Percentiles rank a stretch among this genome's conserved stretches.
Conservation (phyloP, 2,329 filamentous ascomycete species). For the Verticillium nonalfalfae region DNA sequence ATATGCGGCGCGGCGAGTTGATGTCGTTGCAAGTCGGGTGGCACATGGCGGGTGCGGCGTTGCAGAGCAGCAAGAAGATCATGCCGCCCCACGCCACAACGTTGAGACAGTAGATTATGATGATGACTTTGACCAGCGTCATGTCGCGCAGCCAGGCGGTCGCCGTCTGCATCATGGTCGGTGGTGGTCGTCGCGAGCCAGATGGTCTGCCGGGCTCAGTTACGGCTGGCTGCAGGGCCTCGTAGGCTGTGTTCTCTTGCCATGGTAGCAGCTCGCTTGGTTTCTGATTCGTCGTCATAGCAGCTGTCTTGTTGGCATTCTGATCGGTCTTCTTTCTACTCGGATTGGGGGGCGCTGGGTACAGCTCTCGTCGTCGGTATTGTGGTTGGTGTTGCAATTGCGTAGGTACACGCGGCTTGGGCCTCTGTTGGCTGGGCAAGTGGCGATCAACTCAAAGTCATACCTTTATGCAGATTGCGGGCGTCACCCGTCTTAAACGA, state of each 20-base stretch:
- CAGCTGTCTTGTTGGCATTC: too few relatives aligned
- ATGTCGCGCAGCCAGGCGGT: neutral
- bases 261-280: neutral
- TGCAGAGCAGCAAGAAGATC: constrained; percentile 79
- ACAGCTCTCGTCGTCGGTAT: neutral
- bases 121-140: constrained; percentile 39
- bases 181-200: neutral
- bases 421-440: neutral
- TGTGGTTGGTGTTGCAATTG: neutral
- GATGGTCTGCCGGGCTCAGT: neutral
- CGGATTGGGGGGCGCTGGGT: neutral
- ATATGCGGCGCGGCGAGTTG: constrained; percentile 69
- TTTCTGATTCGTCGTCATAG: neutral
- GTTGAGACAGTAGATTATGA: constrained; percentile 74
- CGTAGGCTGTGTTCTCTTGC: neutral
- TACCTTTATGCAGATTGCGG: neutral
- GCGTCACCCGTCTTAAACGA: neutral
- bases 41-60: constrained; percentile 70
- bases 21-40: constrained; percentile 62
- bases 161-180: neutral
- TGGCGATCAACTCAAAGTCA: neutral
- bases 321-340: neutral
- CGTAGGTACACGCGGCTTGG: neutral
- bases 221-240: neutral
- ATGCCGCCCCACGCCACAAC: constrained; percentile 87